phyloP scores from a whole-genome alignment of 169 alveolate genomes.

The Cryptosporidium canis region DNA sequence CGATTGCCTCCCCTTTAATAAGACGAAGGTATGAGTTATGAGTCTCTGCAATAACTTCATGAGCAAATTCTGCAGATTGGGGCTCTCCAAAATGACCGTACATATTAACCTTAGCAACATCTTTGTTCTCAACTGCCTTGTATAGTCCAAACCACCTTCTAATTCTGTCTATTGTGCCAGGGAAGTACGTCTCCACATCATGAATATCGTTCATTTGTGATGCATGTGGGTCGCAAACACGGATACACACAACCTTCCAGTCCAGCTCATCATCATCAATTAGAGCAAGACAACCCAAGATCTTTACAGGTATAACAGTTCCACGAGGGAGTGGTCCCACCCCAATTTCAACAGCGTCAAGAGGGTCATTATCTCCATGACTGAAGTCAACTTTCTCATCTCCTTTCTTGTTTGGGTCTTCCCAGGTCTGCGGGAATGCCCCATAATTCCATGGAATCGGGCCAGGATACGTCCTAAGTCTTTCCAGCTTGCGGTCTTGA shows the following conservation, averaged over 20 bases:
- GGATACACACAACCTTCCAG: constrained; percentile 88
- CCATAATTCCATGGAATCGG: constrained; percentile 92
- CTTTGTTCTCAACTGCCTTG: constrained; percentile 66
- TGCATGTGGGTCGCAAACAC: constrained; percentile 79
- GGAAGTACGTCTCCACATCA: constrained; percentile 79
- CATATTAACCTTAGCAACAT: constrained; percentile 64
- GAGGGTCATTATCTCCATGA: constrained; percentile 92
- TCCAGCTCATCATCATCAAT: constrained; percentile 92
- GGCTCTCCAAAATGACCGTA: constrained; percentile 72
- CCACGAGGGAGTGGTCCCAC: constrained; percentile 75
- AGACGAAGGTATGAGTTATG: constrained; percentile 44
- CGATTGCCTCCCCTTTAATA: neutral
- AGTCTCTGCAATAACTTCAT: constrained; percentile 36
- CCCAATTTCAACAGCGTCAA: constrained; percentile 91
- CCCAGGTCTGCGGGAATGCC: constrained; percentile 94
- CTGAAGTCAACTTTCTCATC: constrained; percentile 48
- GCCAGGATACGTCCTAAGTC: constrained; percentile 81
- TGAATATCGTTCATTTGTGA: constrained; percentile 76
- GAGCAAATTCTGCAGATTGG: constrained; percentile 69
- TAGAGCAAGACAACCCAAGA: constrained; percentile 90
- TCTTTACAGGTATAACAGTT: constrained; percentile 73
- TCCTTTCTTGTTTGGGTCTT: constrained; percentile 81
- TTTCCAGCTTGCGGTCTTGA: constrained; percentile 79
- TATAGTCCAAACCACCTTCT: constrained; percentile 71
- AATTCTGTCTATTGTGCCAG: constrained; percentile 76